Conservation (phyloP, 2,329 filamentous ascomycete genomes). For the Microdochium trichocladiopsis region DNA sequence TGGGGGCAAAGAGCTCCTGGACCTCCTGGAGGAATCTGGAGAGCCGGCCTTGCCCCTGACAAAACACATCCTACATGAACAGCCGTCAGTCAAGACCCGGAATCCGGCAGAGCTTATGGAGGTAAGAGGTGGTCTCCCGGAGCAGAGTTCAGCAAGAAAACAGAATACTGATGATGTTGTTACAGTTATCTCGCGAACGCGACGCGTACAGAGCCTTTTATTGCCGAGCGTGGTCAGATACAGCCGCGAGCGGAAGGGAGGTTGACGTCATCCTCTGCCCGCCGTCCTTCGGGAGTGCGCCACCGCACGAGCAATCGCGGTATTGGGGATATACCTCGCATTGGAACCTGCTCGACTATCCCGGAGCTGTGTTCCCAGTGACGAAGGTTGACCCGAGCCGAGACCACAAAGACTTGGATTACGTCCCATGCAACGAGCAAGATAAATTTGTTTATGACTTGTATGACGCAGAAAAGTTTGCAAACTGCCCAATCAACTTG, state of each 20-base stretch:
- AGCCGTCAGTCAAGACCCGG: slow-evolving; percentile 29
- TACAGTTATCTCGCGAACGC: slow-evolving; percentile 7
- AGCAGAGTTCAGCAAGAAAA: no score
- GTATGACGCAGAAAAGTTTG: slow-evolving; percentile 36
- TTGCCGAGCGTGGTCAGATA: slow-evolving; percentile 7
- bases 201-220: slow-evolving; percentile 12
- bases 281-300: slow-evolving; percentile 32
- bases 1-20: slow-evolving; percentile 34
- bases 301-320: slow-evolving; percentile 34
- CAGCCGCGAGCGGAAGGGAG: slow-evolving; percentile 5
- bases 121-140: no score
- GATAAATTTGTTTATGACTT: slow-evolving; percentile 22
- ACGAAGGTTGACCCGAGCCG: slow-evolving; percentile 30
- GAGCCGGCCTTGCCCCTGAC: slow-evolving; percentile 43
- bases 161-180: slow-evolving; percentile 2
- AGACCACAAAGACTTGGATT: slow-evolving; percentile 28
- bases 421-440: slow-evolving; percentile 31
- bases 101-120: slow-evolving; percentile 32
- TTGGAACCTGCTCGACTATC: slow-evolving; percentile 50
- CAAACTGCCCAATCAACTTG: slow-evolving; percentile 40
- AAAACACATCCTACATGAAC: slow-evolving; percentile 39
- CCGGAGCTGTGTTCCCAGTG: slow-evolving; percentile 41
- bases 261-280: slow-evolving; percentile 46
- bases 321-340: slow-evolving; percentile 49
- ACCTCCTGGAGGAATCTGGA: slow-evolving; percentile 32